phyloP scores from a whole-genome alignment of 2,329 filamentous ascomycete species.

The Stylonectria norvegica region DNA sequence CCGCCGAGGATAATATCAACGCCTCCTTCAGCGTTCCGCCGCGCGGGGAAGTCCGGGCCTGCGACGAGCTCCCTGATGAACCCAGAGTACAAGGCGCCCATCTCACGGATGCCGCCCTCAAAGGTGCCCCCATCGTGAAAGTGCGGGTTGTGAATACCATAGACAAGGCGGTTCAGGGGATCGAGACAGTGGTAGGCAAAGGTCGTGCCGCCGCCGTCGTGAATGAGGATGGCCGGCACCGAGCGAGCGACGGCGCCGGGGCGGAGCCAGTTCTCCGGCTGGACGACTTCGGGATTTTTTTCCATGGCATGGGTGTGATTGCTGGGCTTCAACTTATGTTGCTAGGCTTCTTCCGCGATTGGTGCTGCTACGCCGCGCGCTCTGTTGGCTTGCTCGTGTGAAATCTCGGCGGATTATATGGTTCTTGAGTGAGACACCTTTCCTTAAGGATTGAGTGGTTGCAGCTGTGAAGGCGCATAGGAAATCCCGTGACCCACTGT shows the following conservation, averaged over 20 bases:
- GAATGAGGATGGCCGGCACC: slow-evolving; percentile 54
- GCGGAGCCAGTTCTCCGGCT: slow-evolving; percentile 32
- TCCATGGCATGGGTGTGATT: slow-evolving; percentile 14
- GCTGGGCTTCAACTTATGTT: background rate
- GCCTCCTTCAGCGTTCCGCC: slow-evolving; percentile 25
- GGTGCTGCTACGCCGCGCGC: too few relatives aligned
- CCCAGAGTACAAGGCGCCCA: slow-evolving; percentile 49
- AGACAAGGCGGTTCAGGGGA: slow-evolving; percentile 46
- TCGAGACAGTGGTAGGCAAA: slow-evolving; percentile 56
- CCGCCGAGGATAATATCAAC: slow-evolving; percentile 49
- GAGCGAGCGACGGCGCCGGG: slow-evolving; percentile 16
- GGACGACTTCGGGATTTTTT: slow-evolving; percentile 32
- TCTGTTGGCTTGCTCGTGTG: too few relatives aligned
- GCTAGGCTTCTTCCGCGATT: too few relatives aligned
- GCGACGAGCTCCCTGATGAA: slow-evolving; percentile 41
- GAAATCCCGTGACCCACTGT: too few relatives aligned
- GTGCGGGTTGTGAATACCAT: slow-evolving; percentile 53
- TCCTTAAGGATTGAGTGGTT: too few relatives aligned
- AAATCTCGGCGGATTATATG: too few relatives aligned
- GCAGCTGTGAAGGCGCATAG: too few relatives aligned
- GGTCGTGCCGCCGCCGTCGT: slow-evolving; percentile 60
- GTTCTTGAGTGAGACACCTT: too few relatives aligned
- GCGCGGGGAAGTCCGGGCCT: slow-evolving; percentile 25
- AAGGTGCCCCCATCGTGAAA: slow-evolving; percentile 47
- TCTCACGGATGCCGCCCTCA: slow-evolving; percentile 51